These are phyloP conservation scores for Conticribra guillardii DNA, from an alignment of 108 stramenopile genomes.

Conservation along the genomic window DNA sequence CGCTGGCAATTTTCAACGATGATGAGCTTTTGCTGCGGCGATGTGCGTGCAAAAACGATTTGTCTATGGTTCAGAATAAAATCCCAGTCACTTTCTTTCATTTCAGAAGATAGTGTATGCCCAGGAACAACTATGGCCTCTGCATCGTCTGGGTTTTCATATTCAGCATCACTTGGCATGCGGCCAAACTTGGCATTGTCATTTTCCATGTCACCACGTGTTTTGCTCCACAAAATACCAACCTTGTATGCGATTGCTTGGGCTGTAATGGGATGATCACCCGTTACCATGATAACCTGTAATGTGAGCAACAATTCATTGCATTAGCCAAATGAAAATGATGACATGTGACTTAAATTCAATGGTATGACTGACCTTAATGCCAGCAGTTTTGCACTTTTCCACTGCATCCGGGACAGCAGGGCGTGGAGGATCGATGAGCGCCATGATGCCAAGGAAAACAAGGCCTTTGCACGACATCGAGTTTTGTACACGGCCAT, in stretches of 20 bases:
- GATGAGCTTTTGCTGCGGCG: conserved; percentile 95
- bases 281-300: conserved; percentile 99
- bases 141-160: conserved; percentile 47
- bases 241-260: conserved; percentile 92
- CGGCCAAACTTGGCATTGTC: conserved; percentile 46
- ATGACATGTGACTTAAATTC: too few species aligned
- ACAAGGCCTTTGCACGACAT: conserved; percentile 52
- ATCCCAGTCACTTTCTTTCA: conserved; percentile 36
- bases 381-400: conserved; percentile 89
- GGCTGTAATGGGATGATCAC: conserved; percentile 95
- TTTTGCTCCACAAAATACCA: conserved; percentile 88
- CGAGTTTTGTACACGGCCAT: too few species aligned
- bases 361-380: too few species aligned
- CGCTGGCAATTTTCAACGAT: conserved; percentile 73
- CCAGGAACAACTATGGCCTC: conserved; percentile 69
- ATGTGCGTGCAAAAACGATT: conserved; percentile 92
- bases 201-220: too few species aligned
- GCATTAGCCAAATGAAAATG: too few species aligned
- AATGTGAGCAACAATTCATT: too few species aligned
- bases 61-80: conserved; percentile 60
- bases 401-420: conserved; percentile 92
- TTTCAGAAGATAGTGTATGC: conserved; percentile 43
- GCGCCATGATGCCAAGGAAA: conserved; percentile 69
- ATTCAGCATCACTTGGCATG: conserved; percentile 26
- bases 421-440: conserved; percentile 82